Evolutionary conservation across 2,329 filamentous ascomycete genomes (phyloP), one percentile per base, ranked within the genome.

Genomic region (Cladosporium sp.): DNA sequence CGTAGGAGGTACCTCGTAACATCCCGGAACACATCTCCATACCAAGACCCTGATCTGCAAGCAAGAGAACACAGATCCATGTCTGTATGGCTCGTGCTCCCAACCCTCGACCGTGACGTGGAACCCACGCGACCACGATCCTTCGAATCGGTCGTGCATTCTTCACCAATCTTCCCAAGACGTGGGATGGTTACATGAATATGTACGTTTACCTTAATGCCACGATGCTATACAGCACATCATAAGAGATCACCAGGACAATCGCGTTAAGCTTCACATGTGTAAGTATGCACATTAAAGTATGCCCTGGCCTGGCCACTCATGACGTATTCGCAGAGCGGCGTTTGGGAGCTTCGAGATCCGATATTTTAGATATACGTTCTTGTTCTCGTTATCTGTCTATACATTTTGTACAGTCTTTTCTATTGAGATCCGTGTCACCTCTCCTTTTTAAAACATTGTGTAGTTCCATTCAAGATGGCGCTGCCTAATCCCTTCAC

Each of bases 401-500:
- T n/a, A 21, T 18, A 34, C 18, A 55, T 21, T 30, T 12, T 55
- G n/a, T 47, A 47, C n/a, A 47, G 10, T 34, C 18, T 55, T 30
- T 28, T n/a, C 8, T 24, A 34, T n/a, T 32, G 28, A 4, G 8
- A 5, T 0, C 34, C 18, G 28, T 21, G 18, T 11, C n/a, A 32
- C 18, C 11, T 55, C n/a, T 21, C 26, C 18, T 55, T 55, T n/a
- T 8, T 0, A 30, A 12, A 6, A 34, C 12, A 11, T 30, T 21
- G 6, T 36, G 1, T 21, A 3, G 5, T 36, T 30, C 7, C 1
- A 11, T 2, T 32, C 3, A 18, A 14, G n/a, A 83, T 83, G 81
- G 77, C 80, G 21, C 79, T 76, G 72, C 76, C 76, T 3, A 82
- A 80, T 67, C 77, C 78, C 1, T 83, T 83, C 66, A 73, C 76